Evolutionary conservation across 2,329 filamentous ascomycete genomes (phyloP).

Genomic region (Albophoma yamanashiensis): DNA sequence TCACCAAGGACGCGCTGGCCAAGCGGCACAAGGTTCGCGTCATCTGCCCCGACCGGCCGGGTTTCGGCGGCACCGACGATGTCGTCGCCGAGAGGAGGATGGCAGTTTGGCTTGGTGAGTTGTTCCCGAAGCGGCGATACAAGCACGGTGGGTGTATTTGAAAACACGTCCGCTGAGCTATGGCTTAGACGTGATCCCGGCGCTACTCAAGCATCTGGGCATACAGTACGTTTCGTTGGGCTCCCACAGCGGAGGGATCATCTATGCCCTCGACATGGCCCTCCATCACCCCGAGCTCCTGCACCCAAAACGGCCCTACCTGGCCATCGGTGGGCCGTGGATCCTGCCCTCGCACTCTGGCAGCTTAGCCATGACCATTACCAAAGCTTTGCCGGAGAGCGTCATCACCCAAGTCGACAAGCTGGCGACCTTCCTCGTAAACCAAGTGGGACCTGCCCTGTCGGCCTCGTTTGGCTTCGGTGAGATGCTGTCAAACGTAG

Average conservation of each 20-base stretch:
- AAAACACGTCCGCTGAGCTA: neutral
- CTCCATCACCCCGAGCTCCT: conserved; percentile 17
- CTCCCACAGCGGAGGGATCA: conserved; percentile 18
- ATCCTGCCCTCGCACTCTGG: conserved; percentile 15
- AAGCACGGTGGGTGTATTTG: neutral
- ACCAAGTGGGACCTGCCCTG: conserved; percentile 9
- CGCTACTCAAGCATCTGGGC: conserved; percentile 20
- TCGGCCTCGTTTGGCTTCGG: conserved; percentile 4
- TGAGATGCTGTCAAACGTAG: neutral
- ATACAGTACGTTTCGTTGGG: conserved; percentile 17
- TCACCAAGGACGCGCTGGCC: conserved; percentile 21
- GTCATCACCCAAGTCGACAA: conserved; percentile 10
- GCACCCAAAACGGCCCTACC: conserved; percentile 11
- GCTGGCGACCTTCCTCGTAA: conserved; percentile 9
- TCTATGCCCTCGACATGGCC: conserved; percentile 19
- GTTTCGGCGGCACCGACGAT: conserved; percentile 22
- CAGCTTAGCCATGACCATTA: conserved; percentile 9
- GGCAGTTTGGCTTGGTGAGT: conserved; percentile 14
- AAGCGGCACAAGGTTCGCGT: conserved; percentile 19
- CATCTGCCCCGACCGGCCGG: conserved; percentile 21
- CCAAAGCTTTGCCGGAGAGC: conserved; percentile 10
- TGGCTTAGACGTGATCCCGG: conserved; percentile 14
- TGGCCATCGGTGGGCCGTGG: conserved; percentile 20
- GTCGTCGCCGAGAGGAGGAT: conserved; percentile 11
- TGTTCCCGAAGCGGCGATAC: neutral